Percentiles rank a stretch among this genome's conserved stretches.
These are phyloP conservation scores for Blastocladiella britannica DNA, from an alignment of 192 early-diverging fungal species.

Conservation along the genomic window DNA sequence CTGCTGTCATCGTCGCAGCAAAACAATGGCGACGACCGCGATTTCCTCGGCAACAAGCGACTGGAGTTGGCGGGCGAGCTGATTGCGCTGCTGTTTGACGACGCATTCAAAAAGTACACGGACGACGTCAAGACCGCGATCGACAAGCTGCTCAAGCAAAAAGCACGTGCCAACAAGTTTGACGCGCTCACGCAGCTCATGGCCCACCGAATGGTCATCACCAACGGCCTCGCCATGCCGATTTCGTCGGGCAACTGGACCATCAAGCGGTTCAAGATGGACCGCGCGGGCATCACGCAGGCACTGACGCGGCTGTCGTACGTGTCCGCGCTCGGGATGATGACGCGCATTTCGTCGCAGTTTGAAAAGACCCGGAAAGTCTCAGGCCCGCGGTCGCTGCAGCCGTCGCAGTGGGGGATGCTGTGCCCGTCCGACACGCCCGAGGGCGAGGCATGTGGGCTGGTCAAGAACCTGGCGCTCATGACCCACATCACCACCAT, in stretches of 20 bases:
- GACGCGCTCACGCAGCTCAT: conserved; percentile 60
- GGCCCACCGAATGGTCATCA: conserved; percentile 62
- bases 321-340: conserved; percentile 88
- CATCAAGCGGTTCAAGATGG: conserved; percentile 98
- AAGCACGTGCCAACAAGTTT: conserved; percentile 67
- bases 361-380: conserved; percentile 98
- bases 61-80: conserved; percentile 92
- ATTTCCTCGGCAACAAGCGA: conserved; percentile 97
- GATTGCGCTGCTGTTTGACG: conserved; percentile 84
- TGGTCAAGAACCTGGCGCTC: conserved; percentile 91
- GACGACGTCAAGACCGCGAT: conserved; percentile 68
- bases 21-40: conserved; percentile 78
- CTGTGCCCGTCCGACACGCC: conserved; percentile 92
- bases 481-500: conserved; percentile 98
- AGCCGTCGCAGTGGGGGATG: conserved; percentile 97
- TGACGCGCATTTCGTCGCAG: conserved; percentile 88
- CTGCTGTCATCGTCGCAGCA: conserved; percentile 64
- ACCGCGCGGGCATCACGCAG: conserved; percentile 90
- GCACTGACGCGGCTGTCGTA: conserved; percentile 81
- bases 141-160: conserved; percentile 74
- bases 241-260: conserved; percentile 98
- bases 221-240: conserved; percentile 70
- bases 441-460: conserved; percentile 93
- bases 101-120: conserved; percentile 89
- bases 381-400: conserved; percentile 82